These are phyloP conservation scores for Mitragyna speciosa DNA, from an alignment of 257 asterid genomes.

Conservation along the genomic window DNA sequence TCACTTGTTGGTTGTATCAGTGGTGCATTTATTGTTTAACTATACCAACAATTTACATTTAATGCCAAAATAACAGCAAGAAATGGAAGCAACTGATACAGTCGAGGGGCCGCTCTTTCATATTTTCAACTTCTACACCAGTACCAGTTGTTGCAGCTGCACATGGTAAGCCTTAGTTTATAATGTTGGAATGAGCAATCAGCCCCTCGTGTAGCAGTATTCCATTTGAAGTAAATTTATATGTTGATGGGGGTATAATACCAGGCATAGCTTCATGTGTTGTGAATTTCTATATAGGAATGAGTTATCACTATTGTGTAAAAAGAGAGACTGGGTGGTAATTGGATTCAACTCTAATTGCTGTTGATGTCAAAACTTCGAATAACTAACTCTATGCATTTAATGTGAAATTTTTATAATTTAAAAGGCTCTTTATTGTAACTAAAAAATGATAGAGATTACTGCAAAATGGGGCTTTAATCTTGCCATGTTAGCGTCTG, in stretches of 20 bases:
- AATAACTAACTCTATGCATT: background rate
- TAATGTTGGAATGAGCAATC: background rate
- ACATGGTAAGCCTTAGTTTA: constrained; percentile 47
- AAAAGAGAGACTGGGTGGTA: too few relatives aligned
- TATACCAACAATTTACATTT: constrained; percentile 1
- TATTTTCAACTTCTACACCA: constrained; percentile 92
- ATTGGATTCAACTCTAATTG: background rate
- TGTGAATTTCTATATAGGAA: background rate
- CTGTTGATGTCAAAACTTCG: background rate
- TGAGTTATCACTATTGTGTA: background rate
- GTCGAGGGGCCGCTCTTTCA: constrained; percentile 95
- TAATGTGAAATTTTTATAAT: background rate
- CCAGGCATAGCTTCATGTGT: background rate
- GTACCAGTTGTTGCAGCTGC: constrained; percentile 97
- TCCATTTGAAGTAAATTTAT: background rate
- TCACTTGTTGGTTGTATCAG: background rate
- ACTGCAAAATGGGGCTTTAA: background rate
- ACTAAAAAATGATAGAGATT: background rate
- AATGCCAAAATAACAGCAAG: constrained; percentile 59
- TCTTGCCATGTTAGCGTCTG: background rate
- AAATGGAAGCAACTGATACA: constrained; percentile 93
- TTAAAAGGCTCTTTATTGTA: too few relatives aligned
- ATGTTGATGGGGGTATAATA: background rate
- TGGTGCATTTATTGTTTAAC: constrained; percentile 4
- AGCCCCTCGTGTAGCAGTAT: background rate